Conservation (phyloP, 305 asterid genomes). For the Fraxinus sp. region DNA sequence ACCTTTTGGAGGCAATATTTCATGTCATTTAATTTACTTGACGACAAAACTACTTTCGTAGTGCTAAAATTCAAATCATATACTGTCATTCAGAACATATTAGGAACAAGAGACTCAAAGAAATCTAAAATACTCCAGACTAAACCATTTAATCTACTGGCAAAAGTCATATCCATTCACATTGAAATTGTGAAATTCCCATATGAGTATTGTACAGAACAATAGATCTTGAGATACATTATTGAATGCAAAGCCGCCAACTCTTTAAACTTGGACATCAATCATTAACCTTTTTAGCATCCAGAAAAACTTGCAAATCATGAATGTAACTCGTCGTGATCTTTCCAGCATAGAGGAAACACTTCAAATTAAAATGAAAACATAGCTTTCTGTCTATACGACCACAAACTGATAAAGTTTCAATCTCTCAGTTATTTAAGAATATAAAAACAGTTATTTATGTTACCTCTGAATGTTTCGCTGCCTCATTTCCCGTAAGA, state of each 20-base stretch:
- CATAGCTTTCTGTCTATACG: not conserved
- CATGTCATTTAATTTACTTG: conserved; percentile 3
- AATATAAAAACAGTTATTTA: conserved; percentile 1
- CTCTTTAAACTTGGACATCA: not conserved
- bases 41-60: not conserved
- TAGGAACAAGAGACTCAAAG: not conserved
- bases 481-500: conserved; percentile 48
- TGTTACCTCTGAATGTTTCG: conserved; percentile 46
- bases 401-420: not conserved
- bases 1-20: conserved; percentile 13
- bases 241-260: not conserved
- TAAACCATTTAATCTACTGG: not conserved
- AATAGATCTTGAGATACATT: not conserved
- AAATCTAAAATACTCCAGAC: not conserved
- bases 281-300: not conserved
- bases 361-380: not conserved
- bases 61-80: not conserved
- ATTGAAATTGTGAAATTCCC: not conserved
- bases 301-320: not conserved
- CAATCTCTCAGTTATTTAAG: not conserved
- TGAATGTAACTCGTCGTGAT: not conserved
- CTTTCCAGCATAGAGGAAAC: not conserved
- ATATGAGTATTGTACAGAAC: not conserved
- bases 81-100: not conserved
- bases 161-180: not conserved